These are phyloP conservation scores for Fragaria ananassa DNA, from an alignment of 306 rosid genomes.

Conservation along the genomic window DNA sequence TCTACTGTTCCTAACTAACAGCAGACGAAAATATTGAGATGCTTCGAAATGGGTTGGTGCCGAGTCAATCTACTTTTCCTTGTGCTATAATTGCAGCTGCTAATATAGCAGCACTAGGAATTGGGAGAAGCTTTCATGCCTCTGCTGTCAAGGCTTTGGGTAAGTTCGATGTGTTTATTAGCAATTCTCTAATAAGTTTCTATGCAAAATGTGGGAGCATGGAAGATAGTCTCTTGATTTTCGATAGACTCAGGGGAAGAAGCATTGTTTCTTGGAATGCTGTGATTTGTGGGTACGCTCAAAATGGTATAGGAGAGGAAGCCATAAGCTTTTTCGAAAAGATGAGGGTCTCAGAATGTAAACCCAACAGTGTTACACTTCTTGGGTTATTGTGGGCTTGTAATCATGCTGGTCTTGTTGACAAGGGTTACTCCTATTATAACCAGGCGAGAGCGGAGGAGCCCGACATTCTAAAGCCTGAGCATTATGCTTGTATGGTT, in stretches of 20 bases:
- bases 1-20: too few species aligned
- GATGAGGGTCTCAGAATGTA: conserved; percentile 47
- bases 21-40: too few species aligned
- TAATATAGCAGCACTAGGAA: conserved; percentile 68
- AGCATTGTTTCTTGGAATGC: conserved; percentile 87
- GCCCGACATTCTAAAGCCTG: conserved; percentile 57
- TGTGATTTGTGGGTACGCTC: conserved; percentile 82
- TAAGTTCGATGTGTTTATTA: conserved; percentile 56
- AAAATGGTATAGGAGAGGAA: conserved; percentile 75
- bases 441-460: conserved; percentile 42
- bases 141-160: conserved; percentile 77
- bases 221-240: conserved; percentile 66
- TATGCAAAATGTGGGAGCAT: conserved; percentile 87
- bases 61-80: conserved; percentile 74
- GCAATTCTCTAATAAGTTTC: conserved; percentile 66
- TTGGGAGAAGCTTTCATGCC: conserved; percentile 77
- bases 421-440: conserved; percentile 65
- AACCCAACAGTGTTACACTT: conserved; percentile 59
- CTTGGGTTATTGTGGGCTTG: conserved; percentile 90
- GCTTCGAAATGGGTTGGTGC: conserved; percentile 65
- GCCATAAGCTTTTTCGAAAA: conserved; percentile 62
- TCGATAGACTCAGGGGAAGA: conserved; percentile 45
- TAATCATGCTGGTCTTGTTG: conserved; percentile 80
- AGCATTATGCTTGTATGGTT: conserved; percentile 93
- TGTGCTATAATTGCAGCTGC: conserved; percentile 72